Percentiles rank a stretch among this genome's conserved stretches.
These are phyloP conservation scores for Pulicaria dysenterica DNA, from an alignment of 129 eudicot genomes.

Conservation along the genomic window DNA sequence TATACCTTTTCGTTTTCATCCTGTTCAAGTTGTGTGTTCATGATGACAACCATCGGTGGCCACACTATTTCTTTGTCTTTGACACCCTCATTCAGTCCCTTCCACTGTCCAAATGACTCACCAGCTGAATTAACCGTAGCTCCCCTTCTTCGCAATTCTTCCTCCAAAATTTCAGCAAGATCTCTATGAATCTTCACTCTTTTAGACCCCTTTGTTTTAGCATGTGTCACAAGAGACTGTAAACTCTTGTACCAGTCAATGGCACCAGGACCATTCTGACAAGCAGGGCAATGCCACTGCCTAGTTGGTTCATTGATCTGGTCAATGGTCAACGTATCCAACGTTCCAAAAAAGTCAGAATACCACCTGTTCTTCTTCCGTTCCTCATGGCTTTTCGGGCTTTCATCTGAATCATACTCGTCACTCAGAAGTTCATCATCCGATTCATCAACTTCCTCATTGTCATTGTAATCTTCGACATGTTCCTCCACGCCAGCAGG, in stretches of 20 bases:
- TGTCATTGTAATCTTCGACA: constrained; percentile 29
- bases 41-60: constrained; percentile 93
- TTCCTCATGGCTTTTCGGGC: constrained; percentile 59
- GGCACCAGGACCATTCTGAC: constrained; percentile 84
- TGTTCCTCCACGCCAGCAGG: constrained; percentile 29
- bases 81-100: constrained; percentile 45
- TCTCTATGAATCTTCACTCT: constrained; percentile 80
- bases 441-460: constrained; percentile 49
- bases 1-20: constrained; percentile 75
- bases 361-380: constrained; percentile 61
- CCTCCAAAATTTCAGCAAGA: constrained; percentile 68
- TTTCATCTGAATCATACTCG: constrained; percentile 68
- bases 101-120: constrained; percentile 74
- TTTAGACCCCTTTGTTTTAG: constrained; percentile 73
- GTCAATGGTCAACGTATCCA: constrained; percentile 54
- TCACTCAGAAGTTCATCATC: constrained; percentile 69
- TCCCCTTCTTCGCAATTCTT: constrained; percentile 67
- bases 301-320: constrained; percentile 64
- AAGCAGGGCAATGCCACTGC: constrained; percentile 92
- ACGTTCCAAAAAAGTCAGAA: constrained; percentile 45
- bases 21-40: constrained; percentile 69
- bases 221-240: constrained; percentile 71
- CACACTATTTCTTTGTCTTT: constrained; percentile 72
- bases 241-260: constrained; percentile 79
- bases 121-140: constrained; percentile 61